Percentiles rank a stretch among this genome's conserved stretches.
phyloP scores from a whole-genome alignment of 2,329 filamentous ascomycete genomes.

The Penicillium sp. region DNA sequence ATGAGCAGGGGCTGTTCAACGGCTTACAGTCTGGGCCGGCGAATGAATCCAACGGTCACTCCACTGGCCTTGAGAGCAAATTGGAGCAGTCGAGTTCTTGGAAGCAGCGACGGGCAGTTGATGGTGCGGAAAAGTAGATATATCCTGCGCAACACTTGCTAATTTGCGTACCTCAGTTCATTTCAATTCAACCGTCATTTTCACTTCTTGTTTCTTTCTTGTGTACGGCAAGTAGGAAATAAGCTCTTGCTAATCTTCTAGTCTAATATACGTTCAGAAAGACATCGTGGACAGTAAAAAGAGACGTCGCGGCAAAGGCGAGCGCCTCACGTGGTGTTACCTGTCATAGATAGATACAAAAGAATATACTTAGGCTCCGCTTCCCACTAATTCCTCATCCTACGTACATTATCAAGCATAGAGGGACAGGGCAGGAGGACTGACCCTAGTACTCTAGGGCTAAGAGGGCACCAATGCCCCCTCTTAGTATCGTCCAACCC shows the following conservation, averaged over 20 bases:
- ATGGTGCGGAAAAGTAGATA: neutral
- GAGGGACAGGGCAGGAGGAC: too few relatives aligned
- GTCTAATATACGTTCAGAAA: neutral
- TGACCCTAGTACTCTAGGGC: neutral
- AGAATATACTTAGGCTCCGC: too few relatives aligned
- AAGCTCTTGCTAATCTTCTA: too few relatives aligned
- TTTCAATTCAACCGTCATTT: neutral
- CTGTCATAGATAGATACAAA: neutral
- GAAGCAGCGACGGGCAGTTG: neutral
- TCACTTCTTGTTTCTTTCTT: neutral
- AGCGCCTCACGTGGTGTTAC: neutral
- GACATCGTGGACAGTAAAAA: neutral
- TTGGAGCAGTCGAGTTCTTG: neutral
- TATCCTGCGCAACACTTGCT: neutral
- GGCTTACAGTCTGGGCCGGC: neutral
- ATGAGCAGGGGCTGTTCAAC: neutral
- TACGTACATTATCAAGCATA: neutral
- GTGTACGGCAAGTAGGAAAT: neutral
- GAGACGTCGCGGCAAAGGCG: too few relatives aligned
- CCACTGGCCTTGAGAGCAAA: neutral
- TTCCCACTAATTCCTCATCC: neutral
- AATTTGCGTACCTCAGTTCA: neutral
- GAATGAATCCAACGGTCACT: neutral
- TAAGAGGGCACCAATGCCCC: neutral
- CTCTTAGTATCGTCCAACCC: neutral